Evolutionary conservation across 192 early-diverging fungal species (phyloP).

Genomic region (Cladochytrium replicatum): DNA sequence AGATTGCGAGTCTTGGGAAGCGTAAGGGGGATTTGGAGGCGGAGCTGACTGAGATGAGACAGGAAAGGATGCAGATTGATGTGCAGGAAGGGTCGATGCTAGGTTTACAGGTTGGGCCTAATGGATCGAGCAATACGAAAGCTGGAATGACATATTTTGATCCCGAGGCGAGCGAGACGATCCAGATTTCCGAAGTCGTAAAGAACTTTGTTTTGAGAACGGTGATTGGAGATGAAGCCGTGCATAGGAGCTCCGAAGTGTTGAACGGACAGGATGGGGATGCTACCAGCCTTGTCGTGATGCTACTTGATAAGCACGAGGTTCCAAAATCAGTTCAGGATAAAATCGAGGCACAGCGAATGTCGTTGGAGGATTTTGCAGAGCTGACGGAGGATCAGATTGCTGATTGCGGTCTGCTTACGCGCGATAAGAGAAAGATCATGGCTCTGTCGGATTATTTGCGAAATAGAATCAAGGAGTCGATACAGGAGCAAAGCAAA

Average conservation of each 20-base stretch:
- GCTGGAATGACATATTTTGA: conserved; percentile 22
- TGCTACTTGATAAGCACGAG: conserved; percentile 36
- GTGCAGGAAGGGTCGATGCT: conserved; percentile 11
- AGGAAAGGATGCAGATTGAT: conserved; percentile 34
- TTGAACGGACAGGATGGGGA: too few relatives aligned
- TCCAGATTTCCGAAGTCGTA: conserved; percentile 20
- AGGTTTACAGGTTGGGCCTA: conserved; percentile 2
- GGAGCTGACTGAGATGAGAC: conserved; percentile 16
- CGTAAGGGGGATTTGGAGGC: conserved; percentile 26
- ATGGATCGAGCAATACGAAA: too few relatives aligned
- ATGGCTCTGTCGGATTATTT: conserved; percentile 41
- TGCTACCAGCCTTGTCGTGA: too few relatives aligned
- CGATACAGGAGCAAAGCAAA: conserved; percentile 36
- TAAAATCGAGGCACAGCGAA: conserved; percentile 14
- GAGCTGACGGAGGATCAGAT: conserved; percentile 29
- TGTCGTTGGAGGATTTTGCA: conserved; percentile 35
- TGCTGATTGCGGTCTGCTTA: conserved; percentile 13
- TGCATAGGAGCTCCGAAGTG: conserved; percentile 18
- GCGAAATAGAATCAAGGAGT: conserved; percentile 39
- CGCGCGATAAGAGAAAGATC: conserved; percentile 36
- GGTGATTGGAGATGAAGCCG: conserved; percentile 32
- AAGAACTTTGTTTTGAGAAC: conserved; percentile 24
- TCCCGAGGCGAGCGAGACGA: conserved; percentile 24
- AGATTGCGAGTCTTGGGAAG: conserved; percentile 19
- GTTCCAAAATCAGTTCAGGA: conserved; percentile 24